Evolutionary conservation across 2,329 filamentous ascomycete species (phyloP).

Genomic region (Aspergillus terreus): DNA sequence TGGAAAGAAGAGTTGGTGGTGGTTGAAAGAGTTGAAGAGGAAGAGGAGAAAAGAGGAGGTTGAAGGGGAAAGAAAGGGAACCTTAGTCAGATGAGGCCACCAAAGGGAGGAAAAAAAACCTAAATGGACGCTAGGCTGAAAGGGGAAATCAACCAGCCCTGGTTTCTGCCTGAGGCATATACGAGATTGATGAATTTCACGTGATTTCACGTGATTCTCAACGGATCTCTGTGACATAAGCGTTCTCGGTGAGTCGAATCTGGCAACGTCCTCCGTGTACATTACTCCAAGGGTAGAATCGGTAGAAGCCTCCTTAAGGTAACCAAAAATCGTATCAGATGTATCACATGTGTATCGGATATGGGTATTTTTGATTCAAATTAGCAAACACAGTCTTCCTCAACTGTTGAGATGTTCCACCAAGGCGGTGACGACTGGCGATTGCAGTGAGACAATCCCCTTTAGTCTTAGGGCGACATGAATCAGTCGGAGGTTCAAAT

Average conservation of each 20-base stretch:
- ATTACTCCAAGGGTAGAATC: neutral
- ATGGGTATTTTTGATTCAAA: too few species aligned
- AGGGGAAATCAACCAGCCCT: neutral
- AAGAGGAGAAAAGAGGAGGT: constrained; percentile 6
- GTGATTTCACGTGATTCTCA: constrained; percentile 3
- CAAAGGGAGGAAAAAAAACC: constrained; percentile 1
- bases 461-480: too few species aligned
- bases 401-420: too few species aligned
- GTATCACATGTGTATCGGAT: too few species aligned
- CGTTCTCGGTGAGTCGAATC: constrained; percentile 9
- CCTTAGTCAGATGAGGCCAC: constrained; percentile 16
- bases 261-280: constrained; percentile 1
- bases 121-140: neutral
- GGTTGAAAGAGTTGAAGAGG: constrained; percentile 2
- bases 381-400: too few species aligned
- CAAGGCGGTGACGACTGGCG: too few species aligned
- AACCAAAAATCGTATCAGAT: too few species aligned
- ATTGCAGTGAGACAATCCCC: too few species aligned
- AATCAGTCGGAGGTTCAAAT: too few species aligned
- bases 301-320: too few species aligned
- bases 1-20: neutral
- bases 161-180: neutral
- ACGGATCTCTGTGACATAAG: too few species aligned
- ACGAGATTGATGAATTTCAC: neutral
- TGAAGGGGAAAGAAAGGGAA: neutral